phyloP scores from a whole-genome alignment of 2,329 filamentous ascomycete genomes.

The Xylariaceae sp. region DNA sequence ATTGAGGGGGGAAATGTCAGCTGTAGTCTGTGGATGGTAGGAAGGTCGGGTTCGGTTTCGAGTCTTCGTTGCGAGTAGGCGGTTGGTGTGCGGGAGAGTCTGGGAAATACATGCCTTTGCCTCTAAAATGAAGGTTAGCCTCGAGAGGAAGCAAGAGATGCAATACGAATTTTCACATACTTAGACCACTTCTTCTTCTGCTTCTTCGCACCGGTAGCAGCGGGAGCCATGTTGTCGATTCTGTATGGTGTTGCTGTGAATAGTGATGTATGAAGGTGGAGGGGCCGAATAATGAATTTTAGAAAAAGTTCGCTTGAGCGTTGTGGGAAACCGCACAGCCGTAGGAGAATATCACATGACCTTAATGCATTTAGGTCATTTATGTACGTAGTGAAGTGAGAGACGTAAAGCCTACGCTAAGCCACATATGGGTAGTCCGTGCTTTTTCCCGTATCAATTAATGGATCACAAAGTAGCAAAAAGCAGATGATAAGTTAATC shows the following conservation, averaged over 20 bases:
- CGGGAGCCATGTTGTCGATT: constrained; percentile 55
- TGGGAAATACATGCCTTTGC: constrained; percentile 40
- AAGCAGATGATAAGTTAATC: too few species aligned
- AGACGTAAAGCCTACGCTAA: too few species aligned
- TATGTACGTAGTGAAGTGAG: constrained; percentile 17
- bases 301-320: constrained; percentile 38
- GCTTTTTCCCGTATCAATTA: too few species aligned
- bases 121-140: constrained; percentile 37
- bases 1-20: constrained; percentile 32
- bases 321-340: constrained; percentile 36
- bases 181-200: constrained; percentile 81
- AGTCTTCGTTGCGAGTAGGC: constrained; percentile 15
- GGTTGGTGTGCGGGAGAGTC: constrained; percentile 18
- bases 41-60: constrained; percentile 16
- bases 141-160: constrained; percentile 13
- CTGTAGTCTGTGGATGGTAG: constrained; percentile 2
- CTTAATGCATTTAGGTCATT: background rate
- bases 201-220: constrained; percentile 72
- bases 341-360: constrained; percentile 32
- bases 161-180: constrained; percentile 59
- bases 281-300: constrained; percentile 40
- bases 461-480: too few species aligned
- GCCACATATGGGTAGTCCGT: too few species aligned
- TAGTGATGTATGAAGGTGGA: constrained; percentile 38
- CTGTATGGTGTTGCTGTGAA: constrained; percentile 38